These are phyloP conservation scores for Eucalyptus erythrocorys DNA, from an alignment of 345 rosid genomes.

Conservation along the genomic window DNA sequence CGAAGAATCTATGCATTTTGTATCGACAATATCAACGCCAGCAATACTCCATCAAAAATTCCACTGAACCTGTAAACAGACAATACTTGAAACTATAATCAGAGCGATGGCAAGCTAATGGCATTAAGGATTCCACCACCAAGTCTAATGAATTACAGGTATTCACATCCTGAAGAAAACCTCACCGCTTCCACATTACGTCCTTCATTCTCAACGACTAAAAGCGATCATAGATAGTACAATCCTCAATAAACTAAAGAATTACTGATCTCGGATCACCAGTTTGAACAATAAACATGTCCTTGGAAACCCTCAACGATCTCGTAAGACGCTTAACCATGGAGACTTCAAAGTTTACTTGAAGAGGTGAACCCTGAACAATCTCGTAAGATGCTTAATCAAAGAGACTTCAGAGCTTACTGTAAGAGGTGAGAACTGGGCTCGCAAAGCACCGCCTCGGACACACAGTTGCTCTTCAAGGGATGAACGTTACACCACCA, in stretches of 20 bases:
- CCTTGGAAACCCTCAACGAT: not conserved
- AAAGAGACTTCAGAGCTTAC: conserved; percentile 9
- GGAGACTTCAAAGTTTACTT: conserved; percentile 20
- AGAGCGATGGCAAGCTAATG: not conserved
- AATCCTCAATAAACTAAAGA: not conserved
- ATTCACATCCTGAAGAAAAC: not conserved
- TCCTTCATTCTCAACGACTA: not conserved
- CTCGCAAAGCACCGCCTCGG: conserved; percentile 55
- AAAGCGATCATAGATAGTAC: not conserved
- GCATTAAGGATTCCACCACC: not conserved
- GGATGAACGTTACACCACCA: conserved; percentile 54
- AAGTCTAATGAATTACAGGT: not conserved
- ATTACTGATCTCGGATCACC: not conserved
- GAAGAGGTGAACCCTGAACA: conserved; percentile 23
- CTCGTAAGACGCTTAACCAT: not conserved
- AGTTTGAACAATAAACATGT: not conserved
- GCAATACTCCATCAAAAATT: conserved; percentile 50
- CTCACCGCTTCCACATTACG: not conserved
- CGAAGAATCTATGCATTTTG: conserved; percentile 43
- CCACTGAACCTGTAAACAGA: conserved; percentile 42
- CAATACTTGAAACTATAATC: not conserved
- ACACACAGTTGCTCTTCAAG: conserved; percentile 35
- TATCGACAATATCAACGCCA: conserved; percentile 40
- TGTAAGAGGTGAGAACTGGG: conserved; percentile 71
- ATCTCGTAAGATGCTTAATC: not conserved